Conservation (phyloP, 306 rosid genomes). For the Alnus glutinosa region DNA sequence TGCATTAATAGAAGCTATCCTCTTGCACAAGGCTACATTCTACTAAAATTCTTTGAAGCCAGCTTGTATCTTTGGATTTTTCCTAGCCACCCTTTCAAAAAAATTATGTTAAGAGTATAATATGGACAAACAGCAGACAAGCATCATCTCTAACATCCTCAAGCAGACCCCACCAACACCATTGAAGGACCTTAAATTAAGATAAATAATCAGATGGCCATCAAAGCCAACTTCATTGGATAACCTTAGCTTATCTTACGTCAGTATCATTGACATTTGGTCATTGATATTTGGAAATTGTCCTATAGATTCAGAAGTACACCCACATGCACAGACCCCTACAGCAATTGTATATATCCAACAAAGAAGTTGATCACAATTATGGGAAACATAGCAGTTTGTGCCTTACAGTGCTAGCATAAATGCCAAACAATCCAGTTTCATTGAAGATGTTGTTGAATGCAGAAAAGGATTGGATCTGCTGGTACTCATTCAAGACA, state of each 20-base stretch:
- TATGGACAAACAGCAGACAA: neutral
- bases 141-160: neutral
- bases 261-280: neutral
- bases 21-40: neutral
- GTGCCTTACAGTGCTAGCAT: constrained; percentile 77
- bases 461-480: constrained; percentile 84
- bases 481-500: constrained; percentile 73
- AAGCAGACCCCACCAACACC: neutral
- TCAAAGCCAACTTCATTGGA: neutral
- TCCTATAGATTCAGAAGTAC: neutral
- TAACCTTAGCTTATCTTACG: constrained; percentile 5
- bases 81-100: neutral
- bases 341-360: neutral
- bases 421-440: constrained; percentile 86
- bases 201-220: neutral
- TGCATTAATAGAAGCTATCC: neutral
- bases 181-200: constrained; percentile 1
- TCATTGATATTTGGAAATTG: neutral
- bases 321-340: neutral
- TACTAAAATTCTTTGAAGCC: neutral
- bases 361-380: neutral
- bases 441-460: constrained; percentile 91
- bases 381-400: neutral
- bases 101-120: neutral
- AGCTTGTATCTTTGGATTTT: neutral